Base-by-base conservation (phyloP, 2,329 filamentous ascomycete genomes). In the Bipolaris oryzae region DNA sequence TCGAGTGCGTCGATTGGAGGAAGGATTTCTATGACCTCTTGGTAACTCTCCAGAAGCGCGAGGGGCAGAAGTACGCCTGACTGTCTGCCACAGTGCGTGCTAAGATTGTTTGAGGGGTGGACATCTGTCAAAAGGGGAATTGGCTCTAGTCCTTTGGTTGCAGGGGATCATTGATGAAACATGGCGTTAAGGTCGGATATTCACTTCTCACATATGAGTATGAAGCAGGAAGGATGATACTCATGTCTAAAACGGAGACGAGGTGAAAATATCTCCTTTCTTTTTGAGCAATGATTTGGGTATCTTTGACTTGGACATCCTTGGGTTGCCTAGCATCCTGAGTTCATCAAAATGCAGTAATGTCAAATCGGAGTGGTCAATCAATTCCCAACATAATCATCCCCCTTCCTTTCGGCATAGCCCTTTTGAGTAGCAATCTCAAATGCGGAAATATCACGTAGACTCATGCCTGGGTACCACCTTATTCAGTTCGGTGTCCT, bases 1-100 rank as follows among this genome's bases (percentile, higher is more conserved):
- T 82, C 25, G 61, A 80, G 64, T 81, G 78, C 54, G 69, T 77
- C 3, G 68, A 69, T 13, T 82, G 74, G 66, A 77, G 79, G 44
- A 50, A 58, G 10, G 71, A 70, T 2, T 79, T 81, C 67, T 81
- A 80, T 58, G 63, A 75, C 4, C 67, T 74, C 64, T 70, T 81
- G 7, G 74, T 77, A 7, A 55, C 51, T 10, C 53, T 70, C 9
- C 67, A 70, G 41, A 51, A 54, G 41, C 65, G 65, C 23, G 35
- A 54, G 7, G 16, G 41, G 2, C 23, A 50, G 5, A 39, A 42
- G 16, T 64, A 57, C 38, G 7, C 50, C 25, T 28, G 55, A 48
- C 53, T 5, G 9, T 18, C 28, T 23, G 10, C 7, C 31, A 31
- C 34, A 11, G 16, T 16, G 11, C 6, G 3, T 34, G 18, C 16